Conservation (phyloP, 192 early-diverging fungal species). For the Haplosporangium gracile region DNA sequence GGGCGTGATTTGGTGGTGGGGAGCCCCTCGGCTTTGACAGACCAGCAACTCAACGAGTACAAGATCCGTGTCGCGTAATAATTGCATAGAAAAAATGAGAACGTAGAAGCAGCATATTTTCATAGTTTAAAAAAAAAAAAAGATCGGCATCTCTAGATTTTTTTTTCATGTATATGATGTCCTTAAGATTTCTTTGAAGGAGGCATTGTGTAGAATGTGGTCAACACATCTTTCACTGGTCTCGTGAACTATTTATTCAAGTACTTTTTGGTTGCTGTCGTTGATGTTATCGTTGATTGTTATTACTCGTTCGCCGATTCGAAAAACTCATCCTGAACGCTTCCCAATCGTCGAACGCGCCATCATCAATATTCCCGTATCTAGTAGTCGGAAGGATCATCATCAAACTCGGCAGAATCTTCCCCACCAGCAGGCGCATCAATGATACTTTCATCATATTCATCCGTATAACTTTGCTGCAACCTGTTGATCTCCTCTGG, state of each 20-base stretch:
- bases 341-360: not conserved
- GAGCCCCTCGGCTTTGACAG: slow-evolving; percentile 75
- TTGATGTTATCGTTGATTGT: not conserved
- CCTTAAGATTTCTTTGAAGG: not conserved
- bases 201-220: not conserved
- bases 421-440: slow-evolving; percentile 13
- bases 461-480: not conserved
- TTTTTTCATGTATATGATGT: not conserved
- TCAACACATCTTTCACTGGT: not conserved
- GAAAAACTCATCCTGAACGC: not conserved
- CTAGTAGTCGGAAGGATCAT: slow-evolving; percentile 28
- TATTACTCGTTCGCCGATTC: no score
- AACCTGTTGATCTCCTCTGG: not conserved
- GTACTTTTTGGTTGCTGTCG: not conserved
- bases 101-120: no score
- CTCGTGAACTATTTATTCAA: not conserved
- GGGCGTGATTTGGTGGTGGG: slow-evolving; percentile 87
- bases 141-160: not conserved
- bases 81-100: not conserved
- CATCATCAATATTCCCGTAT: not conserved
- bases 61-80: slow-evolving; percentile 58
- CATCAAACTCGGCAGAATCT: slow-evolving; percentile 20
- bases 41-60: slow-evolving; percentile 77
- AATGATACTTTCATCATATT: not conserved
- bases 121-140: not conserved